phyloP scores from a whole-genome alignment of 139 green algal genomes.

The Edaphochlamys debaryana region DNA sequence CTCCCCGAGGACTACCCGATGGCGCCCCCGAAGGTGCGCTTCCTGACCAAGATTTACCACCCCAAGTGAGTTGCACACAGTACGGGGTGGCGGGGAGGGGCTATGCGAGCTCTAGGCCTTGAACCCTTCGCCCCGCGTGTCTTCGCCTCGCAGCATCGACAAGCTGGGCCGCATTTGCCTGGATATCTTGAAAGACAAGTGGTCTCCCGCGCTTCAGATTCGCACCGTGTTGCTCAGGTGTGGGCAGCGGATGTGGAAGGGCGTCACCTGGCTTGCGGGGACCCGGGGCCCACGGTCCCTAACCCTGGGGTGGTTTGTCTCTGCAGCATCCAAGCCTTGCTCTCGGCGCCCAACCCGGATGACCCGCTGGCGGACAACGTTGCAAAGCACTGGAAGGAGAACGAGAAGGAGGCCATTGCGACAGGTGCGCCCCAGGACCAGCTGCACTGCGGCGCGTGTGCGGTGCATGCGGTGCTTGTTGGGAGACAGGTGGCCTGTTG shows the following conservation, averaged over 20 bases:
- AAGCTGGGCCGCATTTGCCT: constrained; percentile 99
- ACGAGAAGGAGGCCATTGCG: constrained; percentile 89
- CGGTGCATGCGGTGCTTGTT: too few relatives aligned
- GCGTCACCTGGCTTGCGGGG: too few relatives aligned
- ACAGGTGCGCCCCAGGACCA: constrained; percentile 59
- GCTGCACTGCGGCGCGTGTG: too few relatives aligned
- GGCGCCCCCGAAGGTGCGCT: constrained; percentile 97
- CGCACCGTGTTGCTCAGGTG: constrained; percentile 95
- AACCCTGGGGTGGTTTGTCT: too few relatives aligned
- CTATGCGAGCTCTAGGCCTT: too few relatives aligned
- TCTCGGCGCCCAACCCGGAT: constrained; percentile 98
- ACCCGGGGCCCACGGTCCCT: too few relatives aligned
- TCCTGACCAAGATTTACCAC: constrained; percentile 99
- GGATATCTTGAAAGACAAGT: constrained; percentile 99
- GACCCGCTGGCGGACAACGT: constrained; percentile 97
- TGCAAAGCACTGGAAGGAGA: constrained; percentile 97
- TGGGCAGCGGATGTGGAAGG: neutral
- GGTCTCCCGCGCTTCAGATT: constrained; percentile 98
- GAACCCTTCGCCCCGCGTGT: too few relatives aligned
- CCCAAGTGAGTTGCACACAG: constrained; percentile 87
- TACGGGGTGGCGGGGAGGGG: too few relatives aligned
- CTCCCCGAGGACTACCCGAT: constrained; percentile 99
- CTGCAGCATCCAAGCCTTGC: constrained; percentile 94
- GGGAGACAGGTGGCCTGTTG: too few relatives aligned
- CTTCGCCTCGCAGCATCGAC: constrained; percentile 91